Base-by-base conservation (phyloP, 768 basidiomycete species). In the Mycena venus region DNA sequence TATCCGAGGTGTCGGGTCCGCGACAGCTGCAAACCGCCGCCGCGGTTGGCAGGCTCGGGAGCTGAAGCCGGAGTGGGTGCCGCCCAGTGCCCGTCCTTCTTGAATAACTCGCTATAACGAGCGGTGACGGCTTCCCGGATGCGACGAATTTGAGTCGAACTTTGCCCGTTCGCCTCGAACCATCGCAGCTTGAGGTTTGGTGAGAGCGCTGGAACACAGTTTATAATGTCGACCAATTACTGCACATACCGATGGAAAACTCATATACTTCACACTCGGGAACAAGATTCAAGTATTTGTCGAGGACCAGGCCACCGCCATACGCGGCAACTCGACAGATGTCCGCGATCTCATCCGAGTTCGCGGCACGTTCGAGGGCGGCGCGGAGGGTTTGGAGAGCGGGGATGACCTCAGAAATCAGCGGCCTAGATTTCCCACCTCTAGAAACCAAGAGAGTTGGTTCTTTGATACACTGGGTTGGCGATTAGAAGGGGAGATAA, bases 351-450 rank as follows among this genome's bases (percentile, higher is more conserved):
- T 56, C 63, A 19, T 53, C 36, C 19, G 49, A 51, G 10, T 62
- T 42, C 23, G 61, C 32, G 21, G 61, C 61, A 29, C 29, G 32
- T 15, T 53, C 34, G n/a, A n/a, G n/a, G n/a, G n/a, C n/a, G n/a
- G n/a, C n/a, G n/a, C n/a, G n/a, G n/a, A n/a, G n/a, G n/a, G 49
- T 15, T 63, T 71, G 38, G 38, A 71, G 53, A 29, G 61, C 49
- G 19, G 70, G 70, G 21, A 71, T 71, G 49, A 71, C 70, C 9
- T 71, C 70, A 21, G 53, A 63, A 17, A 71, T 71, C n/a, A 71
- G 62, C 19, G 70, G 70, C 10, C 59, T 36, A 15, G 70, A 23
- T 21, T 55, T 56, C 29, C 51, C 64, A 29, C 64, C 49, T 53
- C 34, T 51, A 17, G 64, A 66, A 36, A 66, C 53, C 34, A 34